A percentile compares a stretch with the other conserved stretches of the same genome.
Evolutionary conservation across 257 asterid species (phyloP).

Genomic region (Echium plantagineum): DNA sequence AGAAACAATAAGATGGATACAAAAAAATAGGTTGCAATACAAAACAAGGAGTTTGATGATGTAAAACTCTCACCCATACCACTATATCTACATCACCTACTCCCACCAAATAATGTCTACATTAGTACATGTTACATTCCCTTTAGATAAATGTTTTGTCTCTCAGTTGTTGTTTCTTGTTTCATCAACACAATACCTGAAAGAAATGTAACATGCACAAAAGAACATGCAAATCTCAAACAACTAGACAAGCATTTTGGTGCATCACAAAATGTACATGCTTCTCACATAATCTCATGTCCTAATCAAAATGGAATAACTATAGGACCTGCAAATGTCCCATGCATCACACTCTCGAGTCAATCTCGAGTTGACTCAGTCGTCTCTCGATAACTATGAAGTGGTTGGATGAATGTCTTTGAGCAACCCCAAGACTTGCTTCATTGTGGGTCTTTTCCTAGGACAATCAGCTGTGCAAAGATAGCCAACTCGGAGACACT

Average conservation of each 20-base stretch:
- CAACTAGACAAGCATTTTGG: neutral
- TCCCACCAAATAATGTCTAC: neutral
- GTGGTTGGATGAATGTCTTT: constrained; percentile 52
- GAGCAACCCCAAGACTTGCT: constrained; percentile 75
- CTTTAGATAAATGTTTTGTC: neutral
- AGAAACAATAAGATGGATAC: neutral
- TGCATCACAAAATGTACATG: neutral
- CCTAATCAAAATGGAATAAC: neutral
- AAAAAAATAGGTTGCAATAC: neutral
- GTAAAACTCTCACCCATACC: neutral
- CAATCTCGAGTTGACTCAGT: too few species aligned
- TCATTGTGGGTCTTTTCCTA: constrained; percentile 77
- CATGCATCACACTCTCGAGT: constrained; percentile 9
- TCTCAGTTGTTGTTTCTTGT: neutral
- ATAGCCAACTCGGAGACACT: constrained; percentile 79
- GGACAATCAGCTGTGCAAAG: constrained; percentile 75
- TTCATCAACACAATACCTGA: constrained; percentile 5
- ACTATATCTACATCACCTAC: neutral
- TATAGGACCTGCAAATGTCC: too few species aligned
- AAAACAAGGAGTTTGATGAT: neutral
- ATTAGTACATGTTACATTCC: too few species aligned
- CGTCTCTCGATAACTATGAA: constrained; percentile 1
- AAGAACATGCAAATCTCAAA: neutral
- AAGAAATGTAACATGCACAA: neutral
- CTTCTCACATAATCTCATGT: too few species aligned